Evolutionary conservation across 441 rosid species (phyloP).

Genomic region (Syzygium syzygioides): DNA sequence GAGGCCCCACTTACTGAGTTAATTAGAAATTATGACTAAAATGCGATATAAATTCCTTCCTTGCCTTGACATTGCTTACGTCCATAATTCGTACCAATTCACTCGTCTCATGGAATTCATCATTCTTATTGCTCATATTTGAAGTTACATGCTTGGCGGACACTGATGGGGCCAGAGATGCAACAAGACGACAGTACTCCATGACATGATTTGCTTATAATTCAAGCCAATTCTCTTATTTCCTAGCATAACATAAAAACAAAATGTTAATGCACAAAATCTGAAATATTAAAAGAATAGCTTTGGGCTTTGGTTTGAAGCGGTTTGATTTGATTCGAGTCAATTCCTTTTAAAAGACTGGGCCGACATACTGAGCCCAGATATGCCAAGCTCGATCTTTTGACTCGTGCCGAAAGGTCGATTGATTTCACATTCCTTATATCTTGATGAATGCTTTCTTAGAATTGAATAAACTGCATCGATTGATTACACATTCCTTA

Average conservation of each 20-base stretch:
- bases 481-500: fast-evolving
- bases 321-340: fast-evolving
- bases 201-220: not conserved
- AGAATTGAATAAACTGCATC: not conserved
- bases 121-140: not conserved
- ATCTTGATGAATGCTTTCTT: not conserved
- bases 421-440: not conserved
- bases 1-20: not conserved
- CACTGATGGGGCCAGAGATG: not conserved
- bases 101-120: not conserved
- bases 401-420: not conserved
- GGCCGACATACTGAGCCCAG: fast-evolving
- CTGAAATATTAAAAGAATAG: not conserved
- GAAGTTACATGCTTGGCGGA: not conserved
- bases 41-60: not conserved
- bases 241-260: not conserved
- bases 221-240: not conserved
- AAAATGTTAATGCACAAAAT: not conserved
- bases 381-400: not conserved
- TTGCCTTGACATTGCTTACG: not conserved
- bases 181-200: not conserved
- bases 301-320: not conserved
- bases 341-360: not conserved
- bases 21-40: no score
- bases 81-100: not conserved